These are phyloP conservation scores for Blastobotrys parvus DNA, from an alignment of 805 yeast genomes.

Conservation along the genomic window DNA sequence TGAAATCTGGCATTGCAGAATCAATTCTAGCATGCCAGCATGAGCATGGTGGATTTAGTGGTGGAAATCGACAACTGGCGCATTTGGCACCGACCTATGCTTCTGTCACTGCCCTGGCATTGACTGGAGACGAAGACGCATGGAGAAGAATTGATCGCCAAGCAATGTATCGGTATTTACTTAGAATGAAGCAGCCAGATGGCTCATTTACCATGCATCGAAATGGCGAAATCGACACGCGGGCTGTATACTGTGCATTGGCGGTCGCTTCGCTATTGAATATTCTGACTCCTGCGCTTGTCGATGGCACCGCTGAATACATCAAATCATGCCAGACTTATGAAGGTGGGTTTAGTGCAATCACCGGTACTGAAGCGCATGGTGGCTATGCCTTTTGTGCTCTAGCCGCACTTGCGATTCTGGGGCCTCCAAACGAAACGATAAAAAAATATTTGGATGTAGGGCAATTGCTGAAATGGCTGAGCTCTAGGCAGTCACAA, in stretches of 20 bases:
- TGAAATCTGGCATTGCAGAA: neutral
- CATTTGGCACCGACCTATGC: conserved; percentile 86
- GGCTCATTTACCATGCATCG: conserved; percentile 73
- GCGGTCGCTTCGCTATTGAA: conserved; percentile 58
- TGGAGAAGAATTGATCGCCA: conserved; percentile 40
- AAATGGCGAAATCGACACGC: conserved; percentile 72
- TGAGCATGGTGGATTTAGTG: conserved; percentile 66
- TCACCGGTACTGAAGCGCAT: conserved; percentile 83
- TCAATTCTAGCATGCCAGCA: conserved; percentile 28
- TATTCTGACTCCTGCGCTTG: conserved; percentile 53
- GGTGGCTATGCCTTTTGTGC: conserved; percentile 97
- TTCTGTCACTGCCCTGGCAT: conserved; percentile 52
- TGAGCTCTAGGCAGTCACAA: conserved; percentile 53
- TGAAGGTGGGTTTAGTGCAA: conserved; percentile 94
- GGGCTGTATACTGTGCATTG: conserved; percentile 86
- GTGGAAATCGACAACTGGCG: conserved; percentile 74
- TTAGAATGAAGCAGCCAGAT: conserved; percentile 50
- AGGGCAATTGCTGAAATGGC: conserved; percentile 53
- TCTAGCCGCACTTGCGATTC: conserved; percentile 48
- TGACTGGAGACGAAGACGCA: conserved; percentile 35
- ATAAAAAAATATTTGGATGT: conserved; percentile 37
- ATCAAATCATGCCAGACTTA: conserved; percentile 68
- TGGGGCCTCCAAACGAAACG: conserved; percentile 33
- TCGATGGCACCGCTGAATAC: conserved; percentile 49
- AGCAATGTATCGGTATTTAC: conserved; percentile 54